Evolutionary conservation across 2,329 filamentous ascomycete genomes (phyloP).

Genomic region (Ilyonectria sp.): DNA sequence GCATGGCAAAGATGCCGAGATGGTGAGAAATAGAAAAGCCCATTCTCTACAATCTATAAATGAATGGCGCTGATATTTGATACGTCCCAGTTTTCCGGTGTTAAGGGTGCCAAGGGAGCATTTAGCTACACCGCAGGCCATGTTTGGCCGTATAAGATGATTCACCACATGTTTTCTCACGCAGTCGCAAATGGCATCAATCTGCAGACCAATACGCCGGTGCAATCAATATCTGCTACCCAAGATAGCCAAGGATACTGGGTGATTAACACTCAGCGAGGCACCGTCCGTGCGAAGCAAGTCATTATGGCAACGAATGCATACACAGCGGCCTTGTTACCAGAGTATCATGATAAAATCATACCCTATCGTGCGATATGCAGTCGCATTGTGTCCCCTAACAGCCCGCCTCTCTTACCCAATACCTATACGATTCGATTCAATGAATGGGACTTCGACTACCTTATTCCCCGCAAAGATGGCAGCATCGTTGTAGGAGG

Average conservation of each 20-base stretch:
- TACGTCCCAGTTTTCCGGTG: slow-evolving; percentile 46
- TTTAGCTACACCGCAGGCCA: slow-evolving; percentile 49
- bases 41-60: too few relatives aligned
- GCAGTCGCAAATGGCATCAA: slow-evolving; percentile 43
- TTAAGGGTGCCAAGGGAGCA: slow-evolving; percentile 53
- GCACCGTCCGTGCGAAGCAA: background rate
- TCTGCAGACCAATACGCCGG: slow-evolving; percentile 46
- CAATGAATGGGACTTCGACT: slow-evolving; percentile 4
- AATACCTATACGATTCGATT: slow-evolving; percentile 9
- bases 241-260: slow-evolving; percentile 16
- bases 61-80: too few relatives aligned
- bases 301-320: slow-evolving; percentile 13
- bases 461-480: slow-evolving; percentile 12
- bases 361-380: slow-evolving; percentile 9
- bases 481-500: slow-evolving; percentile 20
- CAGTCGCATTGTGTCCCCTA: slow-evolving; percentile 46
- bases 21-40: too few relatives aligned
- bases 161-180: slow-evolving; percentile 40
- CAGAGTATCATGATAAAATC: slow-evolving; percentile 7
- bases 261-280: background rate
- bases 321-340: slow-evolving; percentile 3
- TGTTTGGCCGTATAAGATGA: slow-evolving; percentile 50
- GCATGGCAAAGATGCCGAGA: too few relatives aligned
- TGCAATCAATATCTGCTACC: slow-evolving; percentile 36
- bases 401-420: background rate